These are phyloP conservation scores for Pythium dissimile DNA, from an alignment of 352 stramenopile species.

Conservation along the genomic window DNA sequence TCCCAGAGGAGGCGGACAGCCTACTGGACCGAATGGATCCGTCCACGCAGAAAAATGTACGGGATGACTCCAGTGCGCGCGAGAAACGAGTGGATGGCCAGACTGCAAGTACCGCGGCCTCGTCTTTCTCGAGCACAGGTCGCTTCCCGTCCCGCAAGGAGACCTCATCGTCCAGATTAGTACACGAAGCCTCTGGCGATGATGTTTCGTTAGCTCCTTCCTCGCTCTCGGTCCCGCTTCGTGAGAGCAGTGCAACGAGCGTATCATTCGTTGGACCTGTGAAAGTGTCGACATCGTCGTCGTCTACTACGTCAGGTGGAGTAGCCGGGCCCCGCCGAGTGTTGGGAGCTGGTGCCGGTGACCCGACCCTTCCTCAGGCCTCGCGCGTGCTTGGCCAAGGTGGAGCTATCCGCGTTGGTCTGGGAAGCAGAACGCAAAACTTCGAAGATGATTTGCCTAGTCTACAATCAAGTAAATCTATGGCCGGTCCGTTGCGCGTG, in stretches of 20 bases:
- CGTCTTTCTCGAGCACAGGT: slow-evolving; percentile 8
- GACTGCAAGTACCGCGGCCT: not conserved
- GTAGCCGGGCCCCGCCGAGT: slow-evolving; percentile 13
- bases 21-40: slow-evolving; percentile 59
- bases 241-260: no score
- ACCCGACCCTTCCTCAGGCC: slow-evolving; percentile 1
- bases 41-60: slow-evolving; percentile 48
- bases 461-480: not conserved
- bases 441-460: slow-evolving; percentile 6
- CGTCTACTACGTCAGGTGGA: not conserved
- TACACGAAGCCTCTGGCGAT: not conserved
- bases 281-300: slow-evolving; percentile 3
- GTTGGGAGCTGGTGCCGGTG: slow-evolving; percentile 1
- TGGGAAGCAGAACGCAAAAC: not conserved
- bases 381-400: slow-evolving; percentile 11
- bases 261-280: not conserved
- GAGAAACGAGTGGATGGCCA: slow-evolving; percentile 11
- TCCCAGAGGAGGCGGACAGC: slow-evolving; percentile 49
- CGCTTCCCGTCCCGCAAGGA: slow-evolving; percentile 12
- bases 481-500: slow-evolving; percentile 15
- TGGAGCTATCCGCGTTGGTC: slow-evolving; percentile 15
- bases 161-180: not conserved
- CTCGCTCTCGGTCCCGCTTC: no score
- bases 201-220: not conserved
- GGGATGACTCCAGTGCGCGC: slow-evolving; percentile 14